phyloP scores from a whole-genome alignment of 2,329 filamentous ascomycete species.

The Pleurostoma richardsiae region DNA sequence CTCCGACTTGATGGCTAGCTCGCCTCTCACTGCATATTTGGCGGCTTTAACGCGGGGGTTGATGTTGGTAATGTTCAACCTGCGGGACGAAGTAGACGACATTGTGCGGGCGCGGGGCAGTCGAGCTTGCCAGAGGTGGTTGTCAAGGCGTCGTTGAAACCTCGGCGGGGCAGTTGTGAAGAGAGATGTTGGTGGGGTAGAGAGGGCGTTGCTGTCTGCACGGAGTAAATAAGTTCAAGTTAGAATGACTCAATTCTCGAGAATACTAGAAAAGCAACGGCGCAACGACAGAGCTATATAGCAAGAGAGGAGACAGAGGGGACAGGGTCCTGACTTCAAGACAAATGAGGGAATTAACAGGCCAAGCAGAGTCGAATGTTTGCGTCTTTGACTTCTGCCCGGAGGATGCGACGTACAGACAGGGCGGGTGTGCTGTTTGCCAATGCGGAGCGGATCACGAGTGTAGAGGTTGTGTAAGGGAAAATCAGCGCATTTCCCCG shows the following conservation, averaged over 20 bases:
- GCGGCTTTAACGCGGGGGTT: constrained; percentile 83
- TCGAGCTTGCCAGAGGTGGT: neutral
- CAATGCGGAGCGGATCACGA: too few species aligned
- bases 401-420: too few species aligned
- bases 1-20: constrained; percentile 90
- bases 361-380: too few species aligned
- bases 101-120: constrained; percentile 19
- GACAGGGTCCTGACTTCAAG: too few species aligned
- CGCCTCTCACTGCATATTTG: constrained; percentile 94
- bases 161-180: constrained; percentile 5
- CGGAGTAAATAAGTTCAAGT: neutral
- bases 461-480: too few species aligned
- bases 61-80: constrained; percentile 79
- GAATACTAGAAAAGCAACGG: too few species aligned
- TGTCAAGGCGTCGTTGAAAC: neutral
- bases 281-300: too few species aligned
- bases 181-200: constrained; percentile 4
- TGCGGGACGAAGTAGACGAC: constrained; percentile 29
- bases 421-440: too few species aligned
- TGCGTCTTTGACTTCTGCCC: too few species aligned
- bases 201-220: neutral
- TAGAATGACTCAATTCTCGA: neutral
- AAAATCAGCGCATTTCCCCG: too few species aligned
- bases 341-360: too few species aligned
- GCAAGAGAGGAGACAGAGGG: too few species aligned